Percentiles rank a stretch among this genome's conserved stretches.
phyloP scores from a whole-genome alignment of 2,329 filamentous ascomycete genomes.

The Gyromitra esculenta region DNA sequence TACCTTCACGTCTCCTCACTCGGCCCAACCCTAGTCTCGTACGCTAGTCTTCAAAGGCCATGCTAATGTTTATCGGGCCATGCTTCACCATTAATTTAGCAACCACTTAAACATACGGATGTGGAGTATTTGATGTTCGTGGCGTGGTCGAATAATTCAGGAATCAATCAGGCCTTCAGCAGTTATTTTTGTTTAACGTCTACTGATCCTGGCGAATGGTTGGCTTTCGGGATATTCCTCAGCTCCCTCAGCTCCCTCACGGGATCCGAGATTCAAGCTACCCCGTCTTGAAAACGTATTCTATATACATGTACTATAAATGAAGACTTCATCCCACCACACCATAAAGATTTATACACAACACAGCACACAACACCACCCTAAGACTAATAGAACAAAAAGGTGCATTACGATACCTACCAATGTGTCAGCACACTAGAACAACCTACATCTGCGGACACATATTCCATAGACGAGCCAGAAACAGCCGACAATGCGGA shows the following conservation, averaged over 20 bases:
- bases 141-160: no score
- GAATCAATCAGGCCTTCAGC: no score
- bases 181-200: neutral
- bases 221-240: no score
- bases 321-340: neutral
- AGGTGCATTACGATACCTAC: neutral
- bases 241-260: no score
- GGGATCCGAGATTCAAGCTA: neutral
- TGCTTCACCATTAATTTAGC: neutral
- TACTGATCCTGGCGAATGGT: neutral
- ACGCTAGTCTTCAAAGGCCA: neutral
- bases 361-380: neutral
- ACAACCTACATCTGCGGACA: slow-evolving; percentile 16
- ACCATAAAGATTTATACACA: neutral
- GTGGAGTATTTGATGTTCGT: no score
- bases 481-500: slow-evolving; percentile 4
- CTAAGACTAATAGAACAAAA: neutral
- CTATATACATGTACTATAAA: no score
- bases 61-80: neutral
- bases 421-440: slow-evolving; percentile 8
- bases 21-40: neutral
- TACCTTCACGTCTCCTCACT: neutral
- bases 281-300: neutral
- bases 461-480: neutral
- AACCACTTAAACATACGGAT: no score